Evolutionary conservation across 371 early-diverging fungal species (phyloP).

Genomic region (Capillidium rhysosporum): DNA sequence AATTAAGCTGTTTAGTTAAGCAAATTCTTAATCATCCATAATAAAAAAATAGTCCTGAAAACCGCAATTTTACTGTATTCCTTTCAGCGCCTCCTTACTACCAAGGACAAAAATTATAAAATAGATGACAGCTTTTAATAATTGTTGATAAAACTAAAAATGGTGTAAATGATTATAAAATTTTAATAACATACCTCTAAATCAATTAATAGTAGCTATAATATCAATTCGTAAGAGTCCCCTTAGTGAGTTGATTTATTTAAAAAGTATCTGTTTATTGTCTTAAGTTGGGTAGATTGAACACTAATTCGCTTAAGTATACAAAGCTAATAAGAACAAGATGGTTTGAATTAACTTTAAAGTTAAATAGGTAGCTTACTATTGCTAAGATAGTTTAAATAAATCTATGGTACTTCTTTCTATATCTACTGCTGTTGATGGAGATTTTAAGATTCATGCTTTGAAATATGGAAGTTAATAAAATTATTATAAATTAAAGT

Average conservation of each 20-base stretch:
- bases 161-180: background rate
- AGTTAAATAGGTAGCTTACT: background rate
- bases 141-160: background rate
- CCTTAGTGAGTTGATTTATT: background rate
- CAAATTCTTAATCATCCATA: background rate
- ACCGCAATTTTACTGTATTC: background rate
- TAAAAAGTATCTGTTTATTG: background rate
- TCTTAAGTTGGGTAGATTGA: conserved; percentile 1
- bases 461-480: too few species aligned
- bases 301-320: background rate
- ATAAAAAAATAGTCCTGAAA: conserved; percentile 1
- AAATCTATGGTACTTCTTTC: background rate
- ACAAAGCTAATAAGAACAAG: background rate
- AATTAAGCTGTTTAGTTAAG: background rate
- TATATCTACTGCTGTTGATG: background rate
- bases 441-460: background rate
- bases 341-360: background rate
- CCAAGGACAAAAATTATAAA: background rate
- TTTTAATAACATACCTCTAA: background rate
- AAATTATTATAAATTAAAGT: too few species aligned
- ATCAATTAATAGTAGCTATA: background rate
- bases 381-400: background rate
- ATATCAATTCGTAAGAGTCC: background rate
- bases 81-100: background rate
- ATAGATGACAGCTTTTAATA: background rate